A percentile compares a stretch with the other conserved stretches of the same genome.
phyloP scores from a whole-genome alignment of 2,329 filamentous ascomycete genomes.

The Aspergillus chevalieri region DNA sequence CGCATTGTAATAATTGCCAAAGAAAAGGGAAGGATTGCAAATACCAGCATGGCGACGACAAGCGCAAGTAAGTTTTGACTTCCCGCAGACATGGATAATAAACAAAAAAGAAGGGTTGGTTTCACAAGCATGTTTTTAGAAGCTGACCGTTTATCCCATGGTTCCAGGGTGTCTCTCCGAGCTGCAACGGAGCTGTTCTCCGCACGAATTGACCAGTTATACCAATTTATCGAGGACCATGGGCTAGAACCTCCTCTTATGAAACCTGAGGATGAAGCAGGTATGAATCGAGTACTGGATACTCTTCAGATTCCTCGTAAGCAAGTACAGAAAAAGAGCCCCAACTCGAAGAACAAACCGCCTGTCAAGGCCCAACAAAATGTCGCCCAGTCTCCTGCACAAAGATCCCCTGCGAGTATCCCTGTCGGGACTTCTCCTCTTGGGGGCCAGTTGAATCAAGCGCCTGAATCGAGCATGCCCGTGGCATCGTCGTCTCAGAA shows the following conservation, averaged over 20 bases:
- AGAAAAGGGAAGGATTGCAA: constrained; percentile 34
- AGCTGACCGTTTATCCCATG: constrained; percentile 5
- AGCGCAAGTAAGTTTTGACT: constrained; percentile 30
- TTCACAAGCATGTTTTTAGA: background rate
- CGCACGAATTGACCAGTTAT: constrained; percentile 32
- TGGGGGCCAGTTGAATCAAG: constrained; percentile 6
- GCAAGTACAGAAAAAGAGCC: constrained; percentile 9
- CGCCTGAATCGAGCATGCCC: background rate
- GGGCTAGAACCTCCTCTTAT: constrained; percentile 35
- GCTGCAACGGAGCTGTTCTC: constrained; percentile 33
- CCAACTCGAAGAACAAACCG: background rate
- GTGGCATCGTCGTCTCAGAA: constrained; percentile 10
- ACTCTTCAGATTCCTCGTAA: constrained; percentile 29
- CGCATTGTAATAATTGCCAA: constrained; percentile 34
- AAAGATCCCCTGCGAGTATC: constrained; percentile 7
- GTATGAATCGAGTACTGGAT: constrained; percentile 34
- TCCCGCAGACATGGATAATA: background rate
- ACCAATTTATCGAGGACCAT: constrained; percentile 37
- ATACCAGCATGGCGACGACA: constrained; percentile 36
- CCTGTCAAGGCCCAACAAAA: background rate
- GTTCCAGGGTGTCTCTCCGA: constrained; percentile 29
- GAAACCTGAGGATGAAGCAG: constrained; percentile 32
- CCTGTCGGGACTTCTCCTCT: constrained; percentile 1
- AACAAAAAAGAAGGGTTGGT: background rate
- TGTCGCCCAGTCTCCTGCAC: constrained; percentile 7